A percentile compares a stretch with the other conserved stretches of the same genome.
Conservation (phyloP, 2,329 filamentous ascomycete genomes). For the Monascus ruber region DNA sequence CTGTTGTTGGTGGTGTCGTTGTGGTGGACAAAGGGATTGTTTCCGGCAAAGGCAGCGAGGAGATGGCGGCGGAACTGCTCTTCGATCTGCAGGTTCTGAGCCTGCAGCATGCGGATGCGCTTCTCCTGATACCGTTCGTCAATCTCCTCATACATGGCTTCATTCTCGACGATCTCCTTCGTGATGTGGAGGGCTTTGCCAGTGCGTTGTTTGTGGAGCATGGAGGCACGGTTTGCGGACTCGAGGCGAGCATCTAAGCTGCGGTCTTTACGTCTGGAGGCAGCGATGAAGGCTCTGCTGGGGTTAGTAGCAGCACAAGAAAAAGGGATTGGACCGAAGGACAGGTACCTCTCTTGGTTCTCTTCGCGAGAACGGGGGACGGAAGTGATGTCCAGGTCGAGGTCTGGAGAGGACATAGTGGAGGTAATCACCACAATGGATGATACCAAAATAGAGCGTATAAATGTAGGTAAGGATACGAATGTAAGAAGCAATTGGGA, state of each 20-base stretch:
- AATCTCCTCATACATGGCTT: constrained; percentile 95
- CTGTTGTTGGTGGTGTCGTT: constrained; percentile 6
- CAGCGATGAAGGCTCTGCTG: constrained; percentile 74
- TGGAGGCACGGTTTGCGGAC: constrained; percentile 77
- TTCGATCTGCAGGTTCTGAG: constrained; percentile 27
- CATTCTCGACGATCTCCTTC: constrained; percentile 74
- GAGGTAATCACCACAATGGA: background rate
- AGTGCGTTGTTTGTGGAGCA: constrained; percentile 79
- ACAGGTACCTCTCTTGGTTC: constrained; percentile 33
- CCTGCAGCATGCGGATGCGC: constrained; percentile 27
- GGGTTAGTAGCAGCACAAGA: constrained; percentile 2
- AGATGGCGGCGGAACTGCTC: constrained; percentile 26
- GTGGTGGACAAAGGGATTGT: no score
- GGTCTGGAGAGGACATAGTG: constrained; percentile 14
- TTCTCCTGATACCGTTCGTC: constrained; percentile 55
- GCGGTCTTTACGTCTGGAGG: constrained; percentile 74
- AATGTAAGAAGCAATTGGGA: no score
- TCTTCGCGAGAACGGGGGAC: constrained; percentile 30
- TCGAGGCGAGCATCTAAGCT: constrained; percentile 79
- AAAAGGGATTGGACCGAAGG: background rate
- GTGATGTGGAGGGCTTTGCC: constrained; percentile 72
- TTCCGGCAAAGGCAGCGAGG: constrained; percentile 20
- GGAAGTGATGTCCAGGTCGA: constrained; percentile 21
- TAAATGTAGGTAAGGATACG: no score
- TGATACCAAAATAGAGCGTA: background rate